Percentiles rank a stretch among this genome's conserved stretches.
These are phyloP conservation scores for Chaetothyriales sp. DNA, from an alignment of 2,329 filamentous ascomycete species.

Conservation along the genomic window DNA sequence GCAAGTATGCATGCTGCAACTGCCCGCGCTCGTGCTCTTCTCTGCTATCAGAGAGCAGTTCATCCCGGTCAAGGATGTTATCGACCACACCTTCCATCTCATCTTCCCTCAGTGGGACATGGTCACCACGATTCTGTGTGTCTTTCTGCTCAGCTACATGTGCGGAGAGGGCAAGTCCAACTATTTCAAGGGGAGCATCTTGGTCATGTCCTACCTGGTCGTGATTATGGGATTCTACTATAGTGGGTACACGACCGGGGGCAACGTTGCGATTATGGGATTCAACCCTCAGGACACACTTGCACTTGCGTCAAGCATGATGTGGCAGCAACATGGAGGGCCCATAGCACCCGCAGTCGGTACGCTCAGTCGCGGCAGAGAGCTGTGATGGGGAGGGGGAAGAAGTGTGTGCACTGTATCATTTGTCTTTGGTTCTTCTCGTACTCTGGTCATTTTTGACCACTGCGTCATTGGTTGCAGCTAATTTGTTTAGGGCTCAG, in stretches of 20 bases:
- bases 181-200: slow-evolving; percentile 96
- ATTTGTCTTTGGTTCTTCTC: not conserved
- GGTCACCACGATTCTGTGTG: slow-evolving; percentile 88
- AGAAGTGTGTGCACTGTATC: not conserved
- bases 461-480: not conserved
- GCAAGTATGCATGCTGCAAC: slow-evolving; percentile 88
- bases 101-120: slow-evolving; percentile 99
- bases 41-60: slow-evolving; percentile 56
- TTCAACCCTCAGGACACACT: slow-evolving; percentile 33
- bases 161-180: slow-evolving; percentile 99
- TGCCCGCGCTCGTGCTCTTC: slow-evolving; percentile 83
- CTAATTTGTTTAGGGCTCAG: not conserved
- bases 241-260: slow-evolving; percentile 44
- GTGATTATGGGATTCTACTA: slow-evolving; percentile 87
- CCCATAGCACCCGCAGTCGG: not conserved
- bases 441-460: not conserved
- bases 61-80: slow-evolving; percentile 38
- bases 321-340: not conserved
- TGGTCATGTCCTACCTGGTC: slow-evolving; percentile 83
- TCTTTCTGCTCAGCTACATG: slow-evolving; percentile 93
- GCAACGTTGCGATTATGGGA: slow-evolving; percentile 30
- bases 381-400: not conserved
- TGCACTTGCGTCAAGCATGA: slow-evolving; percentile 18
- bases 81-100: slow-evolving; percentile 44
- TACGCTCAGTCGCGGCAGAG: not conserved